Evolutionary conservation across 2,329 filamentous ascomycete species (phyloP).

Genomic region (Nemania sp.): DNA sequence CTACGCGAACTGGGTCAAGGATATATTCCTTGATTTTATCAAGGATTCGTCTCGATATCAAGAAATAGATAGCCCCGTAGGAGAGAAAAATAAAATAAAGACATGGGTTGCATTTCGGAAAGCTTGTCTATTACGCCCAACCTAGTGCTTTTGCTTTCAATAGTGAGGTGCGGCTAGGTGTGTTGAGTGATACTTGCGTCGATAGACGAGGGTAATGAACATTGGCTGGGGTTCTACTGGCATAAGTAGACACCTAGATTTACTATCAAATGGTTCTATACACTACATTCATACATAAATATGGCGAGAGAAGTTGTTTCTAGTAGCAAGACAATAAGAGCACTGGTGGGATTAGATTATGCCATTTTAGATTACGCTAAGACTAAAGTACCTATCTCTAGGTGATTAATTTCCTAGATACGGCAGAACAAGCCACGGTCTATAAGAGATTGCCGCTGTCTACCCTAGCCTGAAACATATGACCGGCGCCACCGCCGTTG

Average conservation of each 20-base stretch:
- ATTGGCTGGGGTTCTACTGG: no score
- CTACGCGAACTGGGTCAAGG: not conserved
- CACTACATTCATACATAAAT: not conserved
- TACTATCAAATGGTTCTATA: not conserved
- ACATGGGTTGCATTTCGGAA: not conserved
- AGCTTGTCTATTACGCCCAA: not conserved
- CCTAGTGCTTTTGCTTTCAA: not conserved
- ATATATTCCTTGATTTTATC: not conserved
- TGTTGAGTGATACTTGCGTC: no score
- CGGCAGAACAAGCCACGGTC: not conserved
- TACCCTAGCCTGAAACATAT: not conserved
- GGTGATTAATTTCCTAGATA: not conserved
- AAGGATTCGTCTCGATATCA: not conserved
- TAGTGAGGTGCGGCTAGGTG: not conserved
- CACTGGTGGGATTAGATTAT: not conserved
- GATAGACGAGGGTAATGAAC: no score
- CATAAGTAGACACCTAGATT: not conserved
- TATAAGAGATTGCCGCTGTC: not conserved
- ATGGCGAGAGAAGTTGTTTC: not conserved
- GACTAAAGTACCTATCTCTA: not conserved
- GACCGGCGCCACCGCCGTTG: not conserved
- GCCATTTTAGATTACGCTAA: not conserved
- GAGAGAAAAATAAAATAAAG: not conserved
- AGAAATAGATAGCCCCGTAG: slow-evolving; percentile 9
- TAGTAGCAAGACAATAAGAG: not conserved